Percentiles rank a stretch among this genome's conserved stretches.
Conservation (phyloP, 148 eudicot genomes). For the Spergularia bocconei region DNA sequence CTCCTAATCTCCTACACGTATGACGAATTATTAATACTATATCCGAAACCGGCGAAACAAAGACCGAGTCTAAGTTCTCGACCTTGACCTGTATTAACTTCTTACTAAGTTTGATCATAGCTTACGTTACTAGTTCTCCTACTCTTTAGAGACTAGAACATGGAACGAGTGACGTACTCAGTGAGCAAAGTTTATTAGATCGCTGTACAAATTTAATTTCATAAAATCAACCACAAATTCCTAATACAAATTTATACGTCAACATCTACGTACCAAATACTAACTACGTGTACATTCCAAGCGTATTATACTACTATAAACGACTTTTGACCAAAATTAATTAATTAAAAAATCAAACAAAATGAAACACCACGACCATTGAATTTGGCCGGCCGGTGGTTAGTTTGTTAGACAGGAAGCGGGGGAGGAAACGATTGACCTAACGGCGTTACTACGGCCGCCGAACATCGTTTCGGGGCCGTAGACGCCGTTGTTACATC, state of each 20-base stretch:
- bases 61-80: no score
- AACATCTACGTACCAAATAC: neutral
- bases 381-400: no score
- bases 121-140: no score
- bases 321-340: neutral
- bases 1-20: no score
- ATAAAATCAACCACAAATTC: no score
- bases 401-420: slow-evolving; percentile 13
- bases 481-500: neutral
- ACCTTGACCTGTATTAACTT: no score
- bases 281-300: neutral
- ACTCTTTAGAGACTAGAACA: no score
- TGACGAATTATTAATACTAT: no score
- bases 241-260: neutral
- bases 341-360: neutral
- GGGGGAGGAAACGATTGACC: slow-evolving; percentile 7
- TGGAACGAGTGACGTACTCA: neutral
- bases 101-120: no score
- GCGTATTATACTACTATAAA: neutral
- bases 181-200: neutral
- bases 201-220: neutral
- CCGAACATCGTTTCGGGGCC: neutral
- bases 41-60: no score
- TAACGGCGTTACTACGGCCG: slow-evolving; percentile 14
- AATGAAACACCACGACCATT: neutral